These are phyloP conservation scores for Colletotrichum sp. DNA, from an alignment of 2,329 filamentous ascomycete genomes.

Conservation along the genomic window DNA sequence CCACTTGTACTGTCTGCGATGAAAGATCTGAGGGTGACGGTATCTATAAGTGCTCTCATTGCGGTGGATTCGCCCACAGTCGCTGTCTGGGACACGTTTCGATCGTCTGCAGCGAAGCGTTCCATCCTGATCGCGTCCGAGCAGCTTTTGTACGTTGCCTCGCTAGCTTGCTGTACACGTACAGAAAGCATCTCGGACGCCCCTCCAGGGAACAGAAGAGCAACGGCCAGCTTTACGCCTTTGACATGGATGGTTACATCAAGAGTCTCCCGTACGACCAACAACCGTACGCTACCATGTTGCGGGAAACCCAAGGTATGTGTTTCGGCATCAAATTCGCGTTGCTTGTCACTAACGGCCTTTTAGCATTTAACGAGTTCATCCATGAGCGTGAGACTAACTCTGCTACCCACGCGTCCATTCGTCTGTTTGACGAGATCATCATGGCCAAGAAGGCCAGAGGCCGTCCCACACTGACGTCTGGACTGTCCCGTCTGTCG, in stretches of 20 bases:
- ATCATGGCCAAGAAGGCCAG: constrained; percentile 78
- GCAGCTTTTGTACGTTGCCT: constrained; percentile 70
- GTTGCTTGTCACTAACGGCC: constrained; percentile 23
- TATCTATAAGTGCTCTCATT: constrained; percentile 75
- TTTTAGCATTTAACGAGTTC: constrained; percentile 74
- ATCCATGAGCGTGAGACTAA: constrained; percentile 80
- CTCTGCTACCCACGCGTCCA: constrained; percentile 63
- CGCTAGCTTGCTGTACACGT: constrained; percentile 70
- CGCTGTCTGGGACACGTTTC: constrained; percentile 67
- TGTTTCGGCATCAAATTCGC: background rate
- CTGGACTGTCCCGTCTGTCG: constrained; percentile 66
- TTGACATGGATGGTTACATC: constrained; percentile 70
- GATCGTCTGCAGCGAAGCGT: constrained; percentile 67
- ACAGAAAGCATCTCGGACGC: constrained; percentile 66
- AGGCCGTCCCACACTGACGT: constrained; percentile 69
- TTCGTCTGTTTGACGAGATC: constrained; percentile 84
- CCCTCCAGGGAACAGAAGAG: constrained; percentile 66
- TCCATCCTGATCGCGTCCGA: constrained; percentile 65
- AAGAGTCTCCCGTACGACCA: constrained; percentile 69
- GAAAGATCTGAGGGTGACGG: constrained; percentile 76
- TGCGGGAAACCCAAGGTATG: constrained; percentile 70
- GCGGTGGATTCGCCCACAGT: constrained; percentile 61
- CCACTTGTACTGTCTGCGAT: constrained; percentile 75
- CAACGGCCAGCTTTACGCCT: constrained; percentile 64
- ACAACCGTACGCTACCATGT: constrained; percentile 67